Evolutionary conservation across 345 rosid species (phyloP).

Genomic region (Corchorus olitorius): DNA sequence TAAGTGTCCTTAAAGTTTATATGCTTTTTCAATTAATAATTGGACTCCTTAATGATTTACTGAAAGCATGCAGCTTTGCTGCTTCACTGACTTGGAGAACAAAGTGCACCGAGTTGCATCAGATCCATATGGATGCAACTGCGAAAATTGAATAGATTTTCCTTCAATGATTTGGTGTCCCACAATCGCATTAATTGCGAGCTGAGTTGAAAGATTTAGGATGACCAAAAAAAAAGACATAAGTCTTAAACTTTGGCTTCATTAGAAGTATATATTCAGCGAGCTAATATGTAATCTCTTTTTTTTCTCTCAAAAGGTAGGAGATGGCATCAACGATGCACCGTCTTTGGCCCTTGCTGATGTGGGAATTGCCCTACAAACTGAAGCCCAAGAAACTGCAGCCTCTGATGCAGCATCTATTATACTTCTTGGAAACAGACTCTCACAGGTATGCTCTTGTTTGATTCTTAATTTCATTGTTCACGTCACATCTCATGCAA

Average conservation of each 20-base stretch:
- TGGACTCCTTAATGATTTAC: background rate
- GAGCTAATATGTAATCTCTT: slow-evolving; percentile 14
- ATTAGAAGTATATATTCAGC: slow-evolving; percentile 14
- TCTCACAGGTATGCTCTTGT: slow-evolving; percentile 64
- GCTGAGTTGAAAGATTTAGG: slow-evolving; percentile 3
- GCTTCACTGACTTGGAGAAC: background rate
- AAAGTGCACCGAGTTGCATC: background rate
- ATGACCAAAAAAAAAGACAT: background rate
- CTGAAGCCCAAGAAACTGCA: slow-evolving; percentile 88
- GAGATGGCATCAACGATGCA: slow-evolving; percentile 97
- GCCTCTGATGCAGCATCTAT: slow-evolving; percentile 91
- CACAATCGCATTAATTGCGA: background rate
- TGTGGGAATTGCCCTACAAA: slow-evolving; percentile 89
- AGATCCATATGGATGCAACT: background rate
- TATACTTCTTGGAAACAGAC: slow-evolving; percentile 83
- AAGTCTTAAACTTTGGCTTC: background rate
- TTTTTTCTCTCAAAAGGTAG: slow-evolving; percentile 54
- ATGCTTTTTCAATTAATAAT: background rate
- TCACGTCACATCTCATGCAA: background rate
- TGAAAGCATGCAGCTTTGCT: background rate
- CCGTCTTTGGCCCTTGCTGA: slow-evolving; percentile 92
- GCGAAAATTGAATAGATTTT: background rate
- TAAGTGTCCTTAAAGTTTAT: background rate
- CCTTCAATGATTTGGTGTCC: background rate
- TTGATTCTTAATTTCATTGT: background rate